Evolutionary conservation across 1,139 yeast genomes (phyloP).

Genomic region (Debaryomycetaceae sp.): DNA sequence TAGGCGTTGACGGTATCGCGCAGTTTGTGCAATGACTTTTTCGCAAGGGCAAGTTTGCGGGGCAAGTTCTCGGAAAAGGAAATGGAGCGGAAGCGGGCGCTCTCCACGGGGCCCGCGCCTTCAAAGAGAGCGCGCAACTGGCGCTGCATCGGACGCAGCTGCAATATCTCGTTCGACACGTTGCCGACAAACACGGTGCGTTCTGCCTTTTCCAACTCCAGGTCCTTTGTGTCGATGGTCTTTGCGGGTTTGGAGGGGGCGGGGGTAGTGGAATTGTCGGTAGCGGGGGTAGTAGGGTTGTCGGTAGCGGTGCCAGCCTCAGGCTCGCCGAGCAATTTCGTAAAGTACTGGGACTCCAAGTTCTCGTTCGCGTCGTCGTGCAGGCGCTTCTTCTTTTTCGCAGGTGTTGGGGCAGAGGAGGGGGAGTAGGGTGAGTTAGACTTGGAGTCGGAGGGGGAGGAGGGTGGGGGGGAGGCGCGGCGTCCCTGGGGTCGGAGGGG

Average conservation of each 20-base stretch:
- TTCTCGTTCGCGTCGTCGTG: constrained; percentile 29
- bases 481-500: too few relatives aligned
- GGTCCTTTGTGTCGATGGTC: constrained; percentile 44
- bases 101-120: constrained; percentile 50
- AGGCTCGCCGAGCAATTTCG: constrained; percentile 20
- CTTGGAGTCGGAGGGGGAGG: too few relatives aligned
- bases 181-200: constrained; percentile 88
- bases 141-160: constrained; percentile 51
- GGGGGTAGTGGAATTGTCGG: constrained; percentile 3
- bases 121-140: constrained; percentile 53
- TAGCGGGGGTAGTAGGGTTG: constrained; percentile 1
- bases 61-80: constrained; percentile 85
- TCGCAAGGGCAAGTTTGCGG: constrained; percentile 82
- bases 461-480: too few relatives aligned
- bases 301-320: too few relatives aligned
- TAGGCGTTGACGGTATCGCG: constrained; percentile 84
- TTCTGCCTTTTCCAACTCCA: constrained; percentile 76
- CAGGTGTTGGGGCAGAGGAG: too few relatives aligned
- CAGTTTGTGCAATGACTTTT: constrained; percentile 64
- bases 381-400: constrained; percentile 14
- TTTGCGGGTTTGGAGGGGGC: constrained; percentile 12
- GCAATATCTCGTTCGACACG: constrained; percentile 54
- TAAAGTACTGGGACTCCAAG: constrained; percentile 37
- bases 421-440: too few relatives aligned
- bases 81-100: constrained; percentile 84